These are phyloP conservation scores for Hemisphaericaspora lyxosophila DNA, from an alignment of 1,139 yeast species.

Conservation along the genomic window DNA sequence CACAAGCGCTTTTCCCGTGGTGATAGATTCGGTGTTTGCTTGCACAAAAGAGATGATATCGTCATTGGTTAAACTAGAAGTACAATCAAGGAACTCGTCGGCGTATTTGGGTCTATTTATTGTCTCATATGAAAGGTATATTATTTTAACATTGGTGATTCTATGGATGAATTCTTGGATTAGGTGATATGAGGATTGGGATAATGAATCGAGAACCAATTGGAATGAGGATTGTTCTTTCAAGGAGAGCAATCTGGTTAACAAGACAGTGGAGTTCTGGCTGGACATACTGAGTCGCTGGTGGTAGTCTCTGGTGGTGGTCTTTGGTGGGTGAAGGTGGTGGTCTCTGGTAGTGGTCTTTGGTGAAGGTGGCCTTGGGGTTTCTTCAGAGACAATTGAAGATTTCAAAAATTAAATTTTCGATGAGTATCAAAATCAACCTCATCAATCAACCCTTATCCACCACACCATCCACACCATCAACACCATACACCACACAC, in stretches of 20 bases:
- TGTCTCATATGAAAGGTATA: slow-evolving; percentile 68
- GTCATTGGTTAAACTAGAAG: slow-evolving; percentile 11
- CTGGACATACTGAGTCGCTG: slow-evolving; percentile 43
- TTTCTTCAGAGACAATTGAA: no score
- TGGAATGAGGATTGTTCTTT: slow-evolving; percentile 76
- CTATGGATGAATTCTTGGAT: slow-evolving; percentile 56
- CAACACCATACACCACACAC: neutral
- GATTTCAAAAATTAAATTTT: no score
- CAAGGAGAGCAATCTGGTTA: slow-evolving; percentile 61
- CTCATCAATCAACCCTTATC: neutral
- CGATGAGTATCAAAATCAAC: neutral
- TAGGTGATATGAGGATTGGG: slow-evolving; percentile 62
- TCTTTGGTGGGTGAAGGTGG: neutral
- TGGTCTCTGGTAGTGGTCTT: neutral
- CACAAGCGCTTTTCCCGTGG: slow-evolving; percentile 32
- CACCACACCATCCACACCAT: neutral
- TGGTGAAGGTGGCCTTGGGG: neutral
- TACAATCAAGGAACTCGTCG: slow-evolving; percentile 50
- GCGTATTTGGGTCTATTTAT: slow-evolving; percentile 50
- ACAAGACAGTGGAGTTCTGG: slow-evolving; percentile 57
- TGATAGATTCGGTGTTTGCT: slow-evolving; percentile 2
- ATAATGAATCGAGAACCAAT: slow-evolving; percentile 64
- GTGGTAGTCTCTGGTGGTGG: neutral
- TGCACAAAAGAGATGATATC: slow-evolving; percentile 7
- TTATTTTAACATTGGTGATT: slow-evolving; percentile 24